Evolutionary conservation across 495 filamentous ascomycete genomes (phyloP), one percentile per base, ranked within the genome.

Genomic region (Podospora sp.): DNA sequence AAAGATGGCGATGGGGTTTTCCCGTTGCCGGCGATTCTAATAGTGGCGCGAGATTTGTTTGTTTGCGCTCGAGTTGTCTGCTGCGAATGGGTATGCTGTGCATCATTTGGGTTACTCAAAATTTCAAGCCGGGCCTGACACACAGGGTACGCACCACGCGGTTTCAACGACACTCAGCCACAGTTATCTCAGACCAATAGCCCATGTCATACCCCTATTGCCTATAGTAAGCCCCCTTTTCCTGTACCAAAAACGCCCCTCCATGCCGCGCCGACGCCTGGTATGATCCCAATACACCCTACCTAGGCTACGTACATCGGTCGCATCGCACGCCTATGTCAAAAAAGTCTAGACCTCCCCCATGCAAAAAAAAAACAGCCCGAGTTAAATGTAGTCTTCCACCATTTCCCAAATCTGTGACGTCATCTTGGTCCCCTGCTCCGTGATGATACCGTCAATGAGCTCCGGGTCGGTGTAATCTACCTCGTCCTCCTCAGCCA

Each of bases 401-500:
- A 75, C 69, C 69, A 77, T 72, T 67, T 77, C 72, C 74, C 72
- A 76, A 40, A 77, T 77, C 65, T 72, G 66, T 58, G 70, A 72
- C 25, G 80, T 71, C 59, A 77, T 78, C 69, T 80, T 80, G 60
- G 80, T 74, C 52, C 80, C 80, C 64, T 77, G 77, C 67, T 83
- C 79, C 8, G 78, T 81, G 50, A 83, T 69, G 60, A 68, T 56
- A 11, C 61, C 65, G n/a, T 73, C 69, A 26, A 72, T 69, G 33
- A 67, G 51, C 46, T 49, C 69, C 75, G 82, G 73, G 72, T 87
- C 87, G 12, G 93, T 97, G 74, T 91, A 97, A 75, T 99, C 95
- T 16, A 98, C 93, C 51, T 78, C 82, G 57, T 77, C 75, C 59
- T 64, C 56, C 55, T 77, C 72, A 7, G 71, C 71, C 6, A 78